Evolutionary conservation across 73 alveolate genomes (phyloP).

Genomic region (Tetrahymena thermophila): DNA sequence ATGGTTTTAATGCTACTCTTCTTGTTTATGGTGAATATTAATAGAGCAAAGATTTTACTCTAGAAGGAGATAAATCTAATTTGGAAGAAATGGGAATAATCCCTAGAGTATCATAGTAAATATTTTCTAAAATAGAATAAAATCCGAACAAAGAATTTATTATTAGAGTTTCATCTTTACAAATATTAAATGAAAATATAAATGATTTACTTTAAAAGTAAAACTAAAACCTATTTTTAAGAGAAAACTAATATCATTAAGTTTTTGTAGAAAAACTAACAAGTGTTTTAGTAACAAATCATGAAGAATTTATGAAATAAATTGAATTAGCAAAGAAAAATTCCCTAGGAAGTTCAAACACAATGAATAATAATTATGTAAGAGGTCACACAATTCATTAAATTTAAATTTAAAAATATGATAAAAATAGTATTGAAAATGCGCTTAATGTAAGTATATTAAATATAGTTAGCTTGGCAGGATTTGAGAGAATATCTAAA

Average conservation of each 20-base stretch:
- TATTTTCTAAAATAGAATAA: background rate
- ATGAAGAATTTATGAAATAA: slow-evolving; percentile 39
- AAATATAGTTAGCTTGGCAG: background rate
- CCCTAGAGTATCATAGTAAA: background rate
- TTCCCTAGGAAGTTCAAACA: slow-evolving; percentile 38
- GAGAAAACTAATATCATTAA: slow-evolving; percentile 48
- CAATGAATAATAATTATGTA: slow-evolving; percentile 49
- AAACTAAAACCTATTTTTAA: slow-evolving; percentile 45
- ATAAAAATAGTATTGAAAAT: background rate
- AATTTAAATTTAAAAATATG: slow-evolving; percentile 43
- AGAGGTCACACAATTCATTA: slow-evolving; percentile 56
- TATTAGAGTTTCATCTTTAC: slow-evolving; percentile 43
- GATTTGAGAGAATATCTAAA: background rate
- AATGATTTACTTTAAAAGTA: slow-evolving; percentile 48
- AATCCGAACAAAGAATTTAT: slow-evolving; percentile 3
- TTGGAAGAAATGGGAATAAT: background rate
- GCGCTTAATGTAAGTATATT: background rate
- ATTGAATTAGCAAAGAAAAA: slow-evolving; percentile 46
- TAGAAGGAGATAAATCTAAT: background rate
- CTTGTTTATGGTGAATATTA: background rate
- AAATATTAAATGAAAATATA: slow-evolving; percentile 54
- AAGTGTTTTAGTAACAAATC: slow-evolving; percentile 39
- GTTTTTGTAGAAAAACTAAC: slow-evolving; percentile 47
- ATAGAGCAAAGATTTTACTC: background rate
- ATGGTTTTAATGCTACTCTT: background rate